Base-by-base conservation (phyloP, 352 stramenopile species). In the Blastocystis sp. region DNA sequence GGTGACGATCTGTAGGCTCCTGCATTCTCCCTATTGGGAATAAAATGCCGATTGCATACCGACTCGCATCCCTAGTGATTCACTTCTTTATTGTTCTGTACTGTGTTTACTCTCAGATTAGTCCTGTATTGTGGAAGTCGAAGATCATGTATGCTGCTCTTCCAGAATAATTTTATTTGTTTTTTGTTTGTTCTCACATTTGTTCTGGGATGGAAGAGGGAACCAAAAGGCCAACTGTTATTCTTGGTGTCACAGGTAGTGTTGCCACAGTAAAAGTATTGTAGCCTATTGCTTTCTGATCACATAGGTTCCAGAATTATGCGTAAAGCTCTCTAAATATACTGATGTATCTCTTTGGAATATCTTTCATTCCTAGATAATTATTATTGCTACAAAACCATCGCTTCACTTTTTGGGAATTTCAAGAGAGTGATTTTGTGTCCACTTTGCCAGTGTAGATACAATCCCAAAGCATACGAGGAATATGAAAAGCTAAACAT, bases 61-160 rank as follows among this genome's bases (percentile, higher is more conserved):
- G 73, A 65, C 47, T 85, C 3, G 50, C 30, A 18, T 16, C 68
- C 2, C n/a, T 85, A 39, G 43, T 85, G 53, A 34, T 85, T 68
- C 73, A 85, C 20, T 85, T 85, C 73, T 85, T 85, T 66, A 26
- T 85, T n/a, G 18, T 66, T 50, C 20, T 66, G 24, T 85, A 85
- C 53, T 85, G 73, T 34, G 43, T 85, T 16, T 85, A 85, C 39
- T 85, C 73, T 1, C 73, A 85, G 54, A 18, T 85, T 13, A 85
- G 73, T 85, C 73, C 73, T 30, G 26, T 85, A 11, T 26, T 66
- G 26, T 30, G 53, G 24, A 53, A 85, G 30, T 66, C 30, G n/a
- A 68, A 56, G 11, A 37, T 85, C 34, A 26, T 53, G n/a, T 85
- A 85, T 62, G 37, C 50, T 47, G 18, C 73, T 8, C 73, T 85